A percentile compares a stretch with the other conserved stretches of the same genome.
These are phyloP conservation scores for Picochlorum sp. DNA, from an alignment of 139 green algal species.

Conservation along the genomic window DNA sequence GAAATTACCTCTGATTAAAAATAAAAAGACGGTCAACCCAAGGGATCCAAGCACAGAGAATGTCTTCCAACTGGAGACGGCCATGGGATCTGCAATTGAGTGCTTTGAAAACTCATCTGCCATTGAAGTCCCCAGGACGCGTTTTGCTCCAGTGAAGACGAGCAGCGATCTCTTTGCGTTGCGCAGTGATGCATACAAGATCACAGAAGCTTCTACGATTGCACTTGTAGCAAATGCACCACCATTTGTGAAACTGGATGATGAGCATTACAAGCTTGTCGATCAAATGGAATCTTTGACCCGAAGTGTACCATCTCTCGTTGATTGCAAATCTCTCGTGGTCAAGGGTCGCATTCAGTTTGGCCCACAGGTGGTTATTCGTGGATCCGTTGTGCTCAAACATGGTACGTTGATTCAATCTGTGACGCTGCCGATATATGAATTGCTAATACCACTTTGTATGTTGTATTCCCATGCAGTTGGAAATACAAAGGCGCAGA, in stretches of 20 bases:
- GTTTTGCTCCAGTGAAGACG: slow-evolving; percentile 93
- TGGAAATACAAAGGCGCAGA: neutral
- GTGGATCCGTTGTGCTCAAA: slow-evolving; percentile 44
- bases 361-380: slow-evolving; percentile 31
- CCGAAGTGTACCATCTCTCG: slow-evolving; percentile 43
- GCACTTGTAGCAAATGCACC: slow-evolving; percentile 32
- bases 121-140: slow-evolving; percentile 74
- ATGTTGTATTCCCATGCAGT: no score
- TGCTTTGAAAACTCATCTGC: slow-evolving; percentile 77
- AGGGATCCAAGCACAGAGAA: slow-evolving; percentile 50
- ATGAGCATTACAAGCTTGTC: slow-evolving; percentile 59
- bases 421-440: neutral
- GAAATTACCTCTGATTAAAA: slow-evolving; percentile 81
- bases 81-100: slow-evolving; percentile 85
- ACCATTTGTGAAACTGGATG: slow-evolving; percentile 52
- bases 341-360: slow-evolving; percentile 70
- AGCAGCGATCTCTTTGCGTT: slow-evolving; percentile 83
- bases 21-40: slow-evolving; percentile 92
- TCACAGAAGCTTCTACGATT: slow-evolving; percentile 62
- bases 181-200: slow-evolving; percentile 43
- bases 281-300: slow-evolving; percentile 67
- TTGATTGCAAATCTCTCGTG: slow-evolving; percentile 44
- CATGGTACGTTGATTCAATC: slow-evolving; percentile 7
- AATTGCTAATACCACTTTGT: no score
- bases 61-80: slow-evolving; percentile 89